A percentile compares a stretch with the other conserved stretches of the same genome.
These are phyloP conservation scores for Cytospora piceicola DNA, from an alignment of 2,329 filamentous ascomycete species.

Conservation along the genomic window DNA sequence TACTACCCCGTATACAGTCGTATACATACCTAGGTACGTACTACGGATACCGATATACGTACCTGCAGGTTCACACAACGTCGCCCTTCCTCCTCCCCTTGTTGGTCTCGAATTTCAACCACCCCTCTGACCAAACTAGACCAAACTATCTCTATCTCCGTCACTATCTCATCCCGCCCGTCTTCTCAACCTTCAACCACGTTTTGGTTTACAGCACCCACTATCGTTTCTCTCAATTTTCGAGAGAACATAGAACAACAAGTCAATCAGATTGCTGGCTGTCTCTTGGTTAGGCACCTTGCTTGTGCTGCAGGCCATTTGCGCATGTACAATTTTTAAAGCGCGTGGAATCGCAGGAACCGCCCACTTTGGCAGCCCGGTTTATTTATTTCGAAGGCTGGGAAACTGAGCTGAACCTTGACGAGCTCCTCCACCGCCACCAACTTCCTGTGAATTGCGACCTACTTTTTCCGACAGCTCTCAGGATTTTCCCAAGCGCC, in stretches of 20 bases:
- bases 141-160: neutral
- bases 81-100: neutral
- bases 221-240: neutral
- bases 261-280: neutral
- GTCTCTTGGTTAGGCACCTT: slow-evolving; percentile 3
- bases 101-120: slow-evolving; percentile 10
- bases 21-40: no score
- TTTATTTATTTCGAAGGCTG: slow-evolving; percentile 29
- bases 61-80: slow-evolving; percentile 18
- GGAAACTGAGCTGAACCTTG: slow-evolving; percentile 26
- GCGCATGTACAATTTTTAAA: slow-evolving; percentile 5
- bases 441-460: slow-evolving; percentile 14
- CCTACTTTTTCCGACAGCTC: slow-evolving; percentile 10
- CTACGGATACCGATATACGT: slow-evolving; percentile 9
- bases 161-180: neutral
- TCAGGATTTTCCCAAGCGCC: slow-evolving; percentile 10
- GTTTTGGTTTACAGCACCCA: neutral
- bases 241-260: neutral
- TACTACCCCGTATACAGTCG: no score
- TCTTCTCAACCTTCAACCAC: slow-evolving; percentile 5
- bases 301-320: slow-evolving; percentile 26
- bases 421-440: slow-evolving; percentile 27
- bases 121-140: neutral
- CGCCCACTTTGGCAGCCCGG: slow-evolving; percentile 24
- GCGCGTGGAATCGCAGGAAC: slow-evolving; percentile 20